Conservation (phyloP, 768 basidiomycete species). For the Amylocystis lapponica region DNA sequence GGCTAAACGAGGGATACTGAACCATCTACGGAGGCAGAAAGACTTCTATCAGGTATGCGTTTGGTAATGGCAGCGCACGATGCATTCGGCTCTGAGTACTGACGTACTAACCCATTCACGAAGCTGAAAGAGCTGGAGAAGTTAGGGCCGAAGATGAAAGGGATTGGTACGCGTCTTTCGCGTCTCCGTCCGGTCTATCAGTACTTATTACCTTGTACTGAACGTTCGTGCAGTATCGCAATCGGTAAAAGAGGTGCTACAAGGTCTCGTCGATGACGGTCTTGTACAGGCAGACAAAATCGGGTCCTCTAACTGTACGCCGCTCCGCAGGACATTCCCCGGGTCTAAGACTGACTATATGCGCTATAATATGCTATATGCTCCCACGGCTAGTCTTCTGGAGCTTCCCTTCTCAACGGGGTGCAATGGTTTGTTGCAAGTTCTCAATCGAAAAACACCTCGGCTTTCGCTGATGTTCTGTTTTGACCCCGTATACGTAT, state of each 20-base stretch:
- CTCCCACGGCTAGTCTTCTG: constrained; percentile 70
- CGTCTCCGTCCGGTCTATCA: neutral
- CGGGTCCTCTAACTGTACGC: constrained; percentile 87
- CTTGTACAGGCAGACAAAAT: constrained; percentile 89
- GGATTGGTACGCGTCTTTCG: constrained; percentile 58
- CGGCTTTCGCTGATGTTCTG: neutral
- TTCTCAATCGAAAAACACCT: no score
- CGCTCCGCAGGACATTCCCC: neutral
- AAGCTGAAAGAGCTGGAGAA: constrained; percentile 94
- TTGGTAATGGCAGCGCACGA: neutral
- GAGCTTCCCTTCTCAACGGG: constrained; percentile 90
- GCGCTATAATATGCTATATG: constrained; percentile 22
- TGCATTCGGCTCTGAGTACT: neutral
- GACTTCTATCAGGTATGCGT: constrained; percentile 68
- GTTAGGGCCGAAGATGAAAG: constrained; percentile 81
- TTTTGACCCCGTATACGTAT: neutral
- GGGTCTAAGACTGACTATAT: constrained; percentile 7
- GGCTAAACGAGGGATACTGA: neutral
- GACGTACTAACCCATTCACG: no score
- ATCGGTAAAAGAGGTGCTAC: constrained; percentile 87
- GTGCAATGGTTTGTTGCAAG: constrained; percentile 51
- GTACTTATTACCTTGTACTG: neutral
- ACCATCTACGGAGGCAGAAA: constrained; percentile 61
- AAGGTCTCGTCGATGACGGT: constrained; percentile 81
- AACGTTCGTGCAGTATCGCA: constrained; percentile 58